These are phyloP conservation scores for Mycena galericulata DNA, from an alignment of 768 basidiomycete species.

Conservation along the genomic window DNA sequence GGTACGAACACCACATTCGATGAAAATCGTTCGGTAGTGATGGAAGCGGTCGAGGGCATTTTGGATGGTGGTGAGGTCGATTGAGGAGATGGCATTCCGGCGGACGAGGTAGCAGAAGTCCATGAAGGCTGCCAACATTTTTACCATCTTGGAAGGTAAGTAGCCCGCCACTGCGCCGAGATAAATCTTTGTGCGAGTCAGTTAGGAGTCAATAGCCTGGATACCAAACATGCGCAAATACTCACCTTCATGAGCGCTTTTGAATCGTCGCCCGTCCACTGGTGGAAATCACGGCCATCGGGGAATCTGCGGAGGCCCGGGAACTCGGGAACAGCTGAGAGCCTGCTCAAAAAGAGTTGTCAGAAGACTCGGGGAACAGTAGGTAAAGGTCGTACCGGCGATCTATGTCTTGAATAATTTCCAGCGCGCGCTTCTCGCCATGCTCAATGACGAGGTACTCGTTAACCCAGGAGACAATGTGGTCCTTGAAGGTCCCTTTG, in stretches of 20 bases:
- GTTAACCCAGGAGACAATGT: slow-evolving; percentile 42
- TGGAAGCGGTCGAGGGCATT: no score
- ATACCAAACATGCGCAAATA: slow-evolving; percentile 5
- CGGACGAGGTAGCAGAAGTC: no score
- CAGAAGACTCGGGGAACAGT: neutral
- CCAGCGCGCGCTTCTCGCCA: slow-evolving; percentile 20
- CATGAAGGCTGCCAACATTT: no score
- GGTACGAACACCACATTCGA: no score
- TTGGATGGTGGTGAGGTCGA: no score
- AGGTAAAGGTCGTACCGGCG: slow-evolving; percentile 27
- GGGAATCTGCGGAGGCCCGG: slow-evolving; percentile 39
- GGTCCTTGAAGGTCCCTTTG: slow-evolving; percentile 34
- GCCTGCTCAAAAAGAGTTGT: slow-evolving; percentile 16
- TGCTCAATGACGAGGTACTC: slow-evolving; percentile 34
- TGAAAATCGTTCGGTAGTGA: no score
- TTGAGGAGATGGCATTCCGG: no score
- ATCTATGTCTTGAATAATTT: slow-evolving; percentile 42
- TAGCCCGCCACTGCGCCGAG: no score
- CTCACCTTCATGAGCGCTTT: slow-evolving; percentile 49
- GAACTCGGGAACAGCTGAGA: slow-evolving; percentile 31
- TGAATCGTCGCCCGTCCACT: slow-evolving; percentile 50
- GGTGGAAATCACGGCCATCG: slow-evolving; percentile 41
- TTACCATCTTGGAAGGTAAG: no score
- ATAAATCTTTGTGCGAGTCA: no score
- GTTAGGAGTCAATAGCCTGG: no score